Evolutionary conservation across 106 monocot species (phyloP), one percentile per base, ranked within the genome.

Genomic region (Dendrobium nobile): DNA sequence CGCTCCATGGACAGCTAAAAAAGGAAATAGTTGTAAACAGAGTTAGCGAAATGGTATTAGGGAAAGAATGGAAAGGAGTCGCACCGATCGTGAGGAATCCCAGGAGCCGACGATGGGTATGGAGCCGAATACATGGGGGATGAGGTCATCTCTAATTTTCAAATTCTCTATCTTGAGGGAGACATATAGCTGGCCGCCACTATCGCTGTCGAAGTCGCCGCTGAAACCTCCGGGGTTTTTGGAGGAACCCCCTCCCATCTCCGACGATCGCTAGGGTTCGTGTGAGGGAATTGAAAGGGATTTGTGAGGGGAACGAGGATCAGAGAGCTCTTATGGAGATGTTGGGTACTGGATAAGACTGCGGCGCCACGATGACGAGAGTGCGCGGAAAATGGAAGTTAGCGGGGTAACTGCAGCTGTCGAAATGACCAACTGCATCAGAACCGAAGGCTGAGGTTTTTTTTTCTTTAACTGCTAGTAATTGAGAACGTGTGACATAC

Each of bases 51-150:
- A 75, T 10, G 54, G 78, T 43, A 56, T 33, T 33, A 40, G 11
- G 27, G 51, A 51, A 40, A 40, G 37, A 16, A 15, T 0, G 9
- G 11, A 70, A 28, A 70, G 68, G 13, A 2, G 64, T 28, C 82
- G 75, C 84, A 95, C 92, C 20, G 95, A 88, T 84, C 87, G 88
- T 75, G 90, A 78, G 67, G 90, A 74, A 42, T 95, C 90, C 95
- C 92, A 95, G 41, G 90, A 88, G 40, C 95, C 95, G 22, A 87
- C 81, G 70, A 92, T 84, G 17, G 92, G 84, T 41, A 80, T 77
- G 77, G 92, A 88, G 45, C 95, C 95, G 68, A 81, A 90, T 43
- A 95, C 80, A 77, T 95, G 90, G 22, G 95, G 95, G 47, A 90
- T 45, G 47, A 92, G 84, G 44, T 90, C 86, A 20, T 77, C 37